Percentiles rank a stretch among this genome's conserved stretches.
Evolutionary conservation across 805 yeast species (phyloP).

Genomic region (Yamadazyma philogaea): DNA sequence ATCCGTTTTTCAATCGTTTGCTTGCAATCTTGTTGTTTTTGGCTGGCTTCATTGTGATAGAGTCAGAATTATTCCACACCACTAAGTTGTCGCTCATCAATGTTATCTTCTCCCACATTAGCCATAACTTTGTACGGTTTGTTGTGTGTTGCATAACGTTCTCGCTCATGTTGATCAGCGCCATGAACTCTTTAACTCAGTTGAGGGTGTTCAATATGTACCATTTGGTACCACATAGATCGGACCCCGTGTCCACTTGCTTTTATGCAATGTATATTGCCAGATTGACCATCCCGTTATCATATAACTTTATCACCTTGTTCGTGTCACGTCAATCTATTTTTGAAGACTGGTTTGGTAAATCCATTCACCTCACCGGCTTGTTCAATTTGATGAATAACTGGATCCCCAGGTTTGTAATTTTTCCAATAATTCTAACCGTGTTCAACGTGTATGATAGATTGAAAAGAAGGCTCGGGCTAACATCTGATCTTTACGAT

Average conservation of each 20-base stretch:
- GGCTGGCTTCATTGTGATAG: constrained; percentile 54
- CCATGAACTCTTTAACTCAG: constrained; percentile 63
- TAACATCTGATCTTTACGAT: constrained; percentile 36
- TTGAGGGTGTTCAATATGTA: constrained; percentile 72
- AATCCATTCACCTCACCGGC: constrained; percentile 71
- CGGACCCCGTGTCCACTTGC: constrained; percentile 71
- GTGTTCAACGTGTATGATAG: constrained; percentile 65
- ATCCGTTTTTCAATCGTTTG: constrained; percentile 46
- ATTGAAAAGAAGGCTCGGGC: constrained; percentile 41
- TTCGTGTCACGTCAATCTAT: constrained; percentile 49
- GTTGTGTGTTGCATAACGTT: constrained; percentile 42
- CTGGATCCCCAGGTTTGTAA: constrained; percentile 69
- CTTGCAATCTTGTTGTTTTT: constrained; percentile 41
- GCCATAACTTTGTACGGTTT: constrained; percentile 30
- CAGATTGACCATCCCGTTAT: constrained; percentile 76
- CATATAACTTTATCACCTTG: constrained; percentile 73
- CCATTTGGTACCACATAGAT: constrained; percentile 65
- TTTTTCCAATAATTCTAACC: constrained; percentile 68
- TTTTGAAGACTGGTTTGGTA: constrained; percentile 73
- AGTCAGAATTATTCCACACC: constrained; percentile 74
- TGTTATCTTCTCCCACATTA: constrained; percentile 33
- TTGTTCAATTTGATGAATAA: constrained; percentile 69
- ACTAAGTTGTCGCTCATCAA: constrained; percentile 63
- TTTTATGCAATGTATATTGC: constrained; percentile 80
- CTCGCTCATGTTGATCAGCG: constrained; percentile 65